Evolutionary conservation across 768 basidiomycete species (phyloP), one percentile per base, ranked within the genome.

Genomic region (Kwoniella mangroviensis): DNA sequence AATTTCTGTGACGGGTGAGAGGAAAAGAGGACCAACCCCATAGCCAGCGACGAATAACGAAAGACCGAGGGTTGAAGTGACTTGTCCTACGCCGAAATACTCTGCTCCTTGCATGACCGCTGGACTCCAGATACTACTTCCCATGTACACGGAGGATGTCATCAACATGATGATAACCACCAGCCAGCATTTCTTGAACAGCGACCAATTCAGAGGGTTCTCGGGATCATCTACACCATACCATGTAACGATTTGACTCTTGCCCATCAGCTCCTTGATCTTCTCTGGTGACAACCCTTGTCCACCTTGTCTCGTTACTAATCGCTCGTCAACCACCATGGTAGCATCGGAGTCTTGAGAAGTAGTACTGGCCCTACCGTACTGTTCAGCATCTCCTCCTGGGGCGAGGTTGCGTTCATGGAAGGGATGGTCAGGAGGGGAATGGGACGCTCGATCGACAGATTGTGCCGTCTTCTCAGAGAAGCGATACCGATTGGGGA

Each of bases 21-120:
- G 71, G 74, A 74, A 61, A 59, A 79, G 72, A 0, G 81, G 80
- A 0, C 80, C 83, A 17, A 84, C 70, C 12, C 82, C 84, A 74
- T 85, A 84, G 2, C 77, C 83, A 6, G 71, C 63, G 22, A 85
- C 83, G 71, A 83, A 84, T 15, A 84, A 75, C 0, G 83, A 79
- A 2, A 85, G 61, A 24, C 81, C 83, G 13, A 83, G 69, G 0
- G 75, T 82, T 2, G 77, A 81, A 10, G 72, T 63, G 43, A 79
- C 72, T 57, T 74, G 72, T 1, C 72, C 70, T 2, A 76, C 67
- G 15, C 75, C 76, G 54, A 81, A 79, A 52, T 75, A 70, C 41
- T 67, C 26, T 54, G 72, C 67, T 9, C 57, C 69, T 40, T 72
- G 65, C 63, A 58, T 43, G 49, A 79, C 71, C 4, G 65, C 76